Percentiles rank a stretch among this genome's conserved stretches.
Evolutionary conservation across 1,139 yeast genomes (phyloP).

Genomic region (Lodderomyces parapsilosis): DNA sequence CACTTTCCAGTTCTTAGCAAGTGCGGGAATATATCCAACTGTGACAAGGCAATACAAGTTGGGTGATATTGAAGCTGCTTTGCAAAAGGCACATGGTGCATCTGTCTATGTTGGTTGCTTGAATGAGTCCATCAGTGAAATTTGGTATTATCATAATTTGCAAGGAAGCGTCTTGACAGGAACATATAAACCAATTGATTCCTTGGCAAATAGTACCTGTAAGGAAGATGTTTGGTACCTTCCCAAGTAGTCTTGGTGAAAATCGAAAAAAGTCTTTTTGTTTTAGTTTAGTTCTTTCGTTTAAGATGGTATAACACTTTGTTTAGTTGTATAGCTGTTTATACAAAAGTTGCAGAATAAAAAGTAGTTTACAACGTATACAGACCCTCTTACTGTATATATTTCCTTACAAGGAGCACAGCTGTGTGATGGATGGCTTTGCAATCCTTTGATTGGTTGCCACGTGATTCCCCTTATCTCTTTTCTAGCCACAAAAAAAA

Average conservation of each 20-base stretch:
- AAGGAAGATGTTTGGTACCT: constrained; percentile 32
- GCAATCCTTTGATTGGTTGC: too few species aligned
- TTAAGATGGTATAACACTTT: too few species aligned
- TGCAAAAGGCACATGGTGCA: constrained; percentile 28
- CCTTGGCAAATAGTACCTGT: constrained; percentile 25
- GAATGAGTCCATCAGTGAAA: constrained; percentile 33
- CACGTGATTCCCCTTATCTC: too few species aligned
- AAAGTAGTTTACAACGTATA: too few species aligned
- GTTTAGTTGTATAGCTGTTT: too few species aligned
- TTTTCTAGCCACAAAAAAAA: too few species aligned
- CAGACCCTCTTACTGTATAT: too few species aligned
- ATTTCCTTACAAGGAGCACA: too few species aligned
- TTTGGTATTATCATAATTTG: constrained; percentile 40
- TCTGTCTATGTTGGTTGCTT: constrained; percentile 37
- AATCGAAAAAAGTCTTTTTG: too few species aligned
- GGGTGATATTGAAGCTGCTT: constrained; percentile 32
- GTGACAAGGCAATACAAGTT: constrained; percentile 27
- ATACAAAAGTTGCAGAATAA: too few species aligned
- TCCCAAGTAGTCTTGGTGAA: constrained; percentile 22
- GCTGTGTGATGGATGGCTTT: too few species aligned
- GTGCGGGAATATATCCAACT: constrained; percentile 36
- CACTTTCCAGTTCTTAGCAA: constrained; percentile 33
- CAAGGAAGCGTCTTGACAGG: constrained; percentile 39
- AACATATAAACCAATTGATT: constrained; percentile 29
- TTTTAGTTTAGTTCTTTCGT: too few species aligned